These are phyloP conservation scores for Candida tammaniensis DNA, from an alignment of 805 yeast species.

Conservation along the genomic window DNA sequence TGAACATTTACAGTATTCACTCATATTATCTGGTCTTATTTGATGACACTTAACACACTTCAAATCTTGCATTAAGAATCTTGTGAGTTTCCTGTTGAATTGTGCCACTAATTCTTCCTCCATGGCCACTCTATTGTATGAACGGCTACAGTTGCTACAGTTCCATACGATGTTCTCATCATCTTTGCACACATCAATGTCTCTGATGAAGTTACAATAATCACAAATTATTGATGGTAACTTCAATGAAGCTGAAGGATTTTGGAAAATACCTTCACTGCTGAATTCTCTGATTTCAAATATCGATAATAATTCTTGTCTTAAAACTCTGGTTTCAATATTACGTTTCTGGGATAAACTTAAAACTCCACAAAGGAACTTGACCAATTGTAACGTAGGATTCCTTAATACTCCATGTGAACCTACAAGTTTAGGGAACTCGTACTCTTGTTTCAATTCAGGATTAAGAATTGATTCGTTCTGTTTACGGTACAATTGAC, in stretches of 20 bases:
- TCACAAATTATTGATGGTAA: slow-evolving; percentile 74
- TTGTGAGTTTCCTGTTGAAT: slow-evolving; percentile 51
- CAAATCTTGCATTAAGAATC: slow-evolving; percentile 75
- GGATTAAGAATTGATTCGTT: slow-evolving; percentile 70
- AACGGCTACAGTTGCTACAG: slow-evolving; percentile 65
- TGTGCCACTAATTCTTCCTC: slow-evolving; percentile 79
- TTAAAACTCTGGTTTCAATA: slow-evolving; percentile 69
- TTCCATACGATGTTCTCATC: slow-evolving; percentile 50
- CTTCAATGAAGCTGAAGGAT: slow-evolving; percentile 71
- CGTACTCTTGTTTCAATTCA: slow-evolving; percentile 60
- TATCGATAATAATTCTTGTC: slow-evolving; percentile 68
- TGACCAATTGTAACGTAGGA: slow-evolving; percentile 79
- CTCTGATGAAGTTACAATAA: slow-evolving; percentile 70
- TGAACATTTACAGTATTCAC: slow-evolving; percentile 80
- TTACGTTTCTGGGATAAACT: slow-evolving; percentile 60
- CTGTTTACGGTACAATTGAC: slow-evolving; percentile 64
- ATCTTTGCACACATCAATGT: slow-evolving; percentile 80
- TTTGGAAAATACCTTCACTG: slow-evolving; percentile 63
- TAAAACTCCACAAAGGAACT: slow-evolving; percentile 69
- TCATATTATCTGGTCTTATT: slow-evolving; percentile 65
- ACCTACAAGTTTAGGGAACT: slow-evolving; percentile 77
- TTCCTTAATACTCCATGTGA: slow-evolving; percentile 55
- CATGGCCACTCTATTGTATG: slow-evolving; percentile 62
- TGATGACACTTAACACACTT: slow-evolving; percentile 74
- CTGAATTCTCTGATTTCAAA: slow-evolving; percentile 86